Base-by-base conservation (phyloP, 768 basidiomycete genomes). In the Suillus brevipes region DNA sequence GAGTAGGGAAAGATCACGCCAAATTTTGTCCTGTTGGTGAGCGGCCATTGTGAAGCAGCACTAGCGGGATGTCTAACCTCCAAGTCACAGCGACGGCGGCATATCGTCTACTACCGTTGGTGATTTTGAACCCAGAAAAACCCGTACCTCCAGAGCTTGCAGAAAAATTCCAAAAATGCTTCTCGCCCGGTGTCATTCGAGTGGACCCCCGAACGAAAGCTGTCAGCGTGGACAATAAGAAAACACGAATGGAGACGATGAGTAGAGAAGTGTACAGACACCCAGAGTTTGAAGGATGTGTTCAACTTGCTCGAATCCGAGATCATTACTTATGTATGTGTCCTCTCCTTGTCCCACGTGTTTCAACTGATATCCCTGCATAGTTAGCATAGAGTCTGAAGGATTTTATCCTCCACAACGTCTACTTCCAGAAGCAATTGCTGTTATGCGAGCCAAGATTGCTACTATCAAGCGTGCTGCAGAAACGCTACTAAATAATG, bases 1-100 rank as follows among this genome's bases (percentile, higher is more conserved):
- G 94, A 16, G 87, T 93, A 18, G 95, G 95, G 18, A 92, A 92
- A 71, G 94, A 96, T 66, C 97, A 99, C 71, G 95, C 97, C 55
- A 99, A 99, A 75, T 99, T 93, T 75, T 93, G 87, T 64, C 95
- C 97, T 37, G 97, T 99, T 60, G 94, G 95, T 92, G 70, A 64
- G 86, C 78, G 6, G 8, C 50, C 20, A 50, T 10, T 60, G 42
- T 20, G 10, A 28, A 23, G 57, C 18, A 20, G 16, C 38, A 42
- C 14, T 18, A 61, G 34, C 43, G 9, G 10, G 2, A 36, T 45
- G 37, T 50, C 38, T 42, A 12, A 59, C 38, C 25, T 18, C 23
- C 38, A 20, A 40, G 16, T 28, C 13, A 10, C 67, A 95, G 97
- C 97, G 4, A 98, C 96, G 8, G 97, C 97, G 3, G 93, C 95